These are phyloP conservation scores for Diaporthe helianthi DNA, from an alignment of 2,329 filamentous ascomycete species.

Conservation along the genomic window DNA sequence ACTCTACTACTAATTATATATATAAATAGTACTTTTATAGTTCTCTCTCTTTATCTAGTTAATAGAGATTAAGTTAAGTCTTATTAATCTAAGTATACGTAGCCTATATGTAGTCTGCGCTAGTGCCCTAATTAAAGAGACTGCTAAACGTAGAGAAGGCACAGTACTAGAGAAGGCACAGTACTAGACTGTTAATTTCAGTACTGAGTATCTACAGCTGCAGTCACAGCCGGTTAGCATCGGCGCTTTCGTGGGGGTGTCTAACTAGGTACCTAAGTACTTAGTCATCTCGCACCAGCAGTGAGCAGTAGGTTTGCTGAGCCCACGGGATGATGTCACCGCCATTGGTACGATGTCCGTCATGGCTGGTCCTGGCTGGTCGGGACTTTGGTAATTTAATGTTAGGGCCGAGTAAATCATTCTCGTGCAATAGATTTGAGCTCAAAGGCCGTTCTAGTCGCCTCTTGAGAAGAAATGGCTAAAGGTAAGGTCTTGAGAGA, in stretches of 20 bases:
- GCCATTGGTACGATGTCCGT: background rate
- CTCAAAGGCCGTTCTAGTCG: background rate
- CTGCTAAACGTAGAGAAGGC: no score
- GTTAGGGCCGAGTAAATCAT: background rate
- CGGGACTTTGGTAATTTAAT: background rate
- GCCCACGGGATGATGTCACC: slow-evolving; percentile 16
- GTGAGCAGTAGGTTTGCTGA: slow-evolving; percentile 3
- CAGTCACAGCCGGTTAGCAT: background rate
- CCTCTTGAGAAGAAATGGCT: background rate
- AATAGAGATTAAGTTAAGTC: no score
- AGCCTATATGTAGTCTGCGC: no score
- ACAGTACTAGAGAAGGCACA: no score
- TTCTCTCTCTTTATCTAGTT: no score
- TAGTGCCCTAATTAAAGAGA: no score
- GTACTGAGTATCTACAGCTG: no score
- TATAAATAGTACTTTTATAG: no score
- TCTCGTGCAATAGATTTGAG: background rate
- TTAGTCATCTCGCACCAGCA: background rate
- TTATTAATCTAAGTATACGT: no score
- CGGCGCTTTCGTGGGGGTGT: slow-evolving; percentile 7
- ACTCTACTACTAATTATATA: no score
- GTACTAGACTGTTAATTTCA: no score
- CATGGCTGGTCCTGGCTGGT: slow-evolving; percentile 1
- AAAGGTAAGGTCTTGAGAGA: background rate
- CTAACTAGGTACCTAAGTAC: no score